phyloP scores from a whole-genome alignment of 2,329 filamentous ascomycete species.

The Colletotrichum sp. region DNA sequence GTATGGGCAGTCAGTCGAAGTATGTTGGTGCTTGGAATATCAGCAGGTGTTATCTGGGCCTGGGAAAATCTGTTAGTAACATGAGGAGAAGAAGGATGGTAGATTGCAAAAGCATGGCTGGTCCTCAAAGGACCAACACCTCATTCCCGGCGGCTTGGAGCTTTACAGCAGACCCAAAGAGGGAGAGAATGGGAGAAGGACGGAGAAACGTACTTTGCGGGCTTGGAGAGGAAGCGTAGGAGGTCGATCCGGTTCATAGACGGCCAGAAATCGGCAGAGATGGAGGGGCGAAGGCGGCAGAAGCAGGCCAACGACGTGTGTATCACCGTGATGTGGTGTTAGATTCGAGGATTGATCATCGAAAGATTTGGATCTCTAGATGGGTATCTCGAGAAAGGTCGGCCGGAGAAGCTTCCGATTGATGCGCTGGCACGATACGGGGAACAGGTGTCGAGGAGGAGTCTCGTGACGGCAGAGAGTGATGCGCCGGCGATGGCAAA shows the following conservation, averaged over 20 bases:
- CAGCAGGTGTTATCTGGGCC: slow-evolving; percentile 21
- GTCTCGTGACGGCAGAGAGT: background rate
- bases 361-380: background rate
- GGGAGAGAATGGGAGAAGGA: background rate
- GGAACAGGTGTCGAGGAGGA: background rate
- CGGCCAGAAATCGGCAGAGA: slow-evolving; percentile 28
- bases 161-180: background rate
- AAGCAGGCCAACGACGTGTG: background rate
- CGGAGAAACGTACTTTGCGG: slow-evolving; percentile 75
- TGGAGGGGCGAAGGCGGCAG: background rate
- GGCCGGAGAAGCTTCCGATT: background rate
- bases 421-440: background rate
- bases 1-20: slow-evolving; percentile 4
- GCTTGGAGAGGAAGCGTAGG: slow-evolving; percentile 91
- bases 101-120: background rate
- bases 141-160: accelerated
- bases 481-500: background rate
- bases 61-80: slow-evolving; percentile 15
- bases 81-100: background rate
- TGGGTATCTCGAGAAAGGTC: background rate
- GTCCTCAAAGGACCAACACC: background rate
- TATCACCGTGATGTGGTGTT: background rate
- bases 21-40: background rate
- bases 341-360: background rate
- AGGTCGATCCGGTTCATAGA: slow-evolving; percentile 93